Evolutionary conservation across 2,329 filamentous ascomycete genomes (phyloP).

Genomic region (Berkeleyomyces rouxiae): DNA sequence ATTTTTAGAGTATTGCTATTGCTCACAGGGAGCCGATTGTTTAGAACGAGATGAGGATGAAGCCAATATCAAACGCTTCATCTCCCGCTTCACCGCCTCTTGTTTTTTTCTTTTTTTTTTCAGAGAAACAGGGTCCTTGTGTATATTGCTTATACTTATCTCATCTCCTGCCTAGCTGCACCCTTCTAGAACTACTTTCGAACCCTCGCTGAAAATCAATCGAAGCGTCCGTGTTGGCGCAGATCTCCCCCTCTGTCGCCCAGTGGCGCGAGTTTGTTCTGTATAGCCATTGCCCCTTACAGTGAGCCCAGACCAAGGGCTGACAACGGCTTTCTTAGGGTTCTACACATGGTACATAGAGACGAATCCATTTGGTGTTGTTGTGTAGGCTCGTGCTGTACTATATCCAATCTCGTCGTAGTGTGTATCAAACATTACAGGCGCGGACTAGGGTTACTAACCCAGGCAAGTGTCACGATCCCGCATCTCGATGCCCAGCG

Average conservation of each 20-base stretch:
- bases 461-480: not conserved
- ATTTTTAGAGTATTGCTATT: not conserved
- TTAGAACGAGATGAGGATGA: conserved; percentile 1
- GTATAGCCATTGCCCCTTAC: not conserved
- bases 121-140: no score
- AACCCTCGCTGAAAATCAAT: not conserved
- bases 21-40: not conserved
- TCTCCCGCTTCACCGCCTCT: conserved; percentile 3
- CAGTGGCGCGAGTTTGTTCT: not conserved
- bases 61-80: not conserved
- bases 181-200: not conserved
- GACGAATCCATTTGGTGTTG: no score
- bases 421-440: not conserved
- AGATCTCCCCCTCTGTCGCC: not conserved
- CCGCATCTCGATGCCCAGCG: not conserved
- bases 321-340: no score
- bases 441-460: not conserved
- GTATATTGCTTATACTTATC: not conserved
- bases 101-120: not conserved
- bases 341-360: no score
- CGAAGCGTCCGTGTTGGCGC: not conserved
- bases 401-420: no score
- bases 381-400: no score
- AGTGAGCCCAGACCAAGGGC: not conserved
- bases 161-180: not conserved